Evolutionary conservation across 2,329 filamentous ascomycete genomes (phyloP).

Genomic region (Aspergillus chevalieri): DNA sequence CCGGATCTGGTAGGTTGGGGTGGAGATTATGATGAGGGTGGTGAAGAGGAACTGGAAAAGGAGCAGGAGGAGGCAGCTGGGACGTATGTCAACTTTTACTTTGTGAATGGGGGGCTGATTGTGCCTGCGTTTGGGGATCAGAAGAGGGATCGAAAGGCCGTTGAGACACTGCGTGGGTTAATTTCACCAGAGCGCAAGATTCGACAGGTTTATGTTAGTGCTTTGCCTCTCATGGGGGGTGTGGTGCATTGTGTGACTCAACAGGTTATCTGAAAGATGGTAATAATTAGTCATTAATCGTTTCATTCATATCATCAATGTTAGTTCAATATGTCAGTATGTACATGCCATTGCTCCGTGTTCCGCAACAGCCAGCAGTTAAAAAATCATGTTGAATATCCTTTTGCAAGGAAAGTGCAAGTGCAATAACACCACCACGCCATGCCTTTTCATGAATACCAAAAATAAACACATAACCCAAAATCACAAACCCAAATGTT

Average conservation of each 20-base stretch:
- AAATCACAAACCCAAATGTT: too few species aligned
- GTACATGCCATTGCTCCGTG: too few species aligned
- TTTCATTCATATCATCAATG: too few species aligned
- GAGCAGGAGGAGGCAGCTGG: conserved; percentile 14
- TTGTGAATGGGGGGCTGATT: conserved; percentile 24
- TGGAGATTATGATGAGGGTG: not conserved
- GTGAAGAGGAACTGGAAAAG: not conserved
- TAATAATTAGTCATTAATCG: not conserved
- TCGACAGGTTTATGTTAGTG: conserved; percentile 19
- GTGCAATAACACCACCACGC: too few species aligned
- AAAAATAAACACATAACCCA: too few species aligned
- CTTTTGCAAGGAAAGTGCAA: not conserved
- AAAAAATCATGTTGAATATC: too few species aligned
- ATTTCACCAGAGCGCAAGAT: conserved; percentile 16
- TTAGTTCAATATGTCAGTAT: too few species aligned
- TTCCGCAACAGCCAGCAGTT: too few species aligned
- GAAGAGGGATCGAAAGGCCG: conserved; percentile 14
- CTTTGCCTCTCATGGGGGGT: conserved; percentile 23
- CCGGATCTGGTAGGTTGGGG: conserved; percentile 4
- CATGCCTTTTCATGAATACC: too few species aligned
- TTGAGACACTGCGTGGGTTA: conserved; percentile 15
- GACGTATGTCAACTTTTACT: conserved; percentile 25
- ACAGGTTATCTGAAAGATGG: conserved; percentile 10
- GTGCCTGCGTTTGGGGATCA: conserved; percentile 22
- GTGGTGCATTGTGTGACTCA: conserved; percentile 27